phyloP scores from a whole-genome alignment of 805 yeast genomes.

The Metschnikowia lunata region DNA sequence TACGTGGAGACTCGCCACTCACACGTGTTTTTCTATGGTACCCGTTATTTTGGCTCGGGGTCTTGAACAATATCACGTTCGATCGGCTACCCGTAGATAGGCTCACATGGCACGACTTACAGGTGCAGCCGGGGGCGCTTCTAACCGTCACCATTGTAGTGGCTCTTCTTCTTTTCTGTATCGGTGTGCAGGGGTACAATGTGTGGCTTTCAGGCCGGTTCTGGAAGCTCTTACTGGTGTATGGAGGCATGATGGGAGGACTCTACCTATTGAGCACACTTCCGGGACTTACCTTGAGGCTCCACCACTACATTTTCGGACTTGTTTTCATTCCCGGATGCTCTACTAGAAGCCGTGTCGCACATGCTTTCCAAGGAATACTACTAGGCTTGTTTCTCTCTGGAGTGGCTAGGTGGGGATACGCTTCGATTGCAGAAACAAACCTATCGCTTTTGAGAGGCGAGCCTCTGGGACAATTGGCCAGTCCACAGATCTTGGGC shows the following conservation, averaged over 20 bases:
- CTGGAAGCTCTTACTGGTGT: conserved; percentile 52
- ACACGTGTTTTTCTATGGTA: conserved; percentile 60
- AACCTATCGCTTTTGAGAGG: conserved; percentile 60
- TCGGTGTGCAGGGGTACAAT: conserved; percentile 67
- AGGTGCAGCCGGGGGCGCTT: conserved; percentile 72
- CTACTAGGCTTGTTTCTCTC: conserved; percentile 74
- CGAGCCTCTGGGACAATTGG: conserved; percentile 57
- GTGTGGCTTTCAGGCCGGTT: conserved; percentile 78
- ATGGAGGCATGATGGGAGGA: conserved; percentile 47
- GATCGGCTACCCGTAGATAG: conserved; percentile 88
- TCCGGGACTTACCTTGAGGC: conserved; percentile 68
- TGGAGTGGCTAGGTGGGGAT: conserved; percentile 91
- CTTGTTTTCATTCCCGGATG: conserved; percentile 80
- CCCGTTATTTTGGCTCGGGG: conserved; percentile 78
- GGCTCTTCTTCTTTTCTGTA: conserved; percentile 44
- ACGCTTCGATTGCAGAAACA: conserved; percentile 84
- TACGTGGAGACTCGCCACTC: conserved; percentile 30
- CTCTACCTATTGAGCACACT: conserved; percentile 24
- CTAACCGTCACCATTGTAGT: conserved; percentile 55
- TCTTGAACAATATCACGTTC: conserved; percentile 81
- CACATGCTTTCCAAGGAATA: conserved; percentile 78
- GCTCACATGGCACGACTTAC: conserved; percentile 65
- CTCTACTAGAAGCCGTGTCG: conserved; percentile 63
- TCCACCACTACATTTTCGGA: conserved; percentile 79
- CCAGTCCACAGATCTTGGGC: conserved; percentile 48